Base-by-base conservation (phyloP, 495 filamentous ascomycete genomes). In the Podospora australis region DNA sequence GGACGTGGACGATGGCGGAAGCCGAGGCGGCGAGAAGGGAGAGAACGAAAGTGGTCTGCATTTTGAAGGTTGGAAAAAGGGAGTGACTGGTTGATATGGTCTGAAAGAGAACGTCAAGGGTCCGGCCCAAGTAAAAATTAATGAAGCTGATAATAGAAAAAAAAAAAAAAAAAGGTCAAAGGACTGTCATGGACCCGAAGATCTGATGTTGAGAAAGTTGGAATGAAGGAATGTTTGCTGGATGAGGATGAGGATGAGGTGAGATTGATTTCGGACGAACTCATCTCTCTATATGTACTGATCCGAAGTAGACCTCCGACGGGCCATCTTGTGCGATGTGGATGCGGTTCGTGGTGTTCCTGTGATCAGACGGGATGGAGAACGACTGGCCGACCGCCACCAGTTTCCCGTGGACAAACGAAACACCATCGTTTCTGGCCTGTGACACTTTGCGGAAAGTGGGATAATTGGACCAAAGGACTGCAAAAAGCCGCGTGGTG, bases 21-120 rank as follows among this genome's bases (percentile, higher is more conserved):
- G 43, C 50, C n/a, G 38, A 45, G 45, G 32, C 22, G 20, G 45
- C n/a, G 29, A 49, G 22, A 36, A 53, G 49, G 11, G 49, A 25
- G 41, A 53, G 9, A 35, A 53, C 28, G 29, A 35, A 19, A 13
- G 39, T 25, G 23, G 45, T 29, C 46, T 50, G 42, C 29, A 47
- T 57, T 14, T 21, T 47, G 43, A 50, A 44, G 38, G 13, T 30
- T 36, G 34, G 13, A 36, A 26, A n/a, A 19, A 26, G 22, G 13
- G 23, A 9, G 11, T 24, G 34, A 32, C 44, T 28, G 43, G 42
- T 32, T 30, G 43, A 5, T 10, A 13, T 36, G 10, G 17, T 41
- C 21, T 42, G 16, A 14, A 36, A 44, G 29, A 25, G 6, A n/a
- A 46, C 20, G 19, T 24, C n/a, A 44, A 39, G 45, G 51, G 46